Evolutionary conservation across 2,329 filamentous ascomycete genomes (phyloP), one percentile per base, ranked within the genome.

Genomic region (Apiospora arundinis): DNA sequence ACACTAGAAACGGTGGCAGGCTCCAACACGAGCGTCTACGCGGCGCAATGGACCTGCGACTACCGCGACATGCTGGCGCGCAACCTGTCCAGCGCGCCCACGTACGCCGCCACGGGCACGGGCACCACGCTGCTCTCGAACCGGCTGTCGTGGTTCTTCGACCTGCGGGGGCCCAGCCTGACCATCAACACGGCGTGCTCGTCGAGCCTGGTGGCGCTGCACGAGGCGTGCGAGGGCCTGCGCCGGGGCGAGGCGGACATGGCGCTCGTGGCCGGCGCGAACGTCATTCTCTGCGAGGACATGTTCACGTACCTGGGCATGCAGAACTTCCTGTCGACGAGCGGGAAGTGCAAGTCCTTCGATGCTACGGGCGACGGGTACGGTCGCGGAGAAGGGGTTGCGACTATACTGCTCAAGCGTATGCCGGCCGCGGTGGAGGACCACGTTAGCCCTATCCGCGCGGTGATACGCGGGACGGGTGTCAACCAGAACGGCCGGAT

Each of bases 1-100:
- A 74, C 88, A 89, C 16, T 87, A 87, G 6, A 89, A 44, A 72
- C 56, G 4, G 72, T 81, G 21, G 70, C 73, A 37, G 77, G 80
- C 0, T 76, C 70, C 2, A 73, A 80, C 63, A 80, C 79, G 0
- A 74, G 75, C 1, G 78, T 80, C 4, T 82, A 73, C 71, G 77
- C 76, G 76, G 80, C 79, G 9, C 76, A 80, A 0, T 76, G 78
- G 70, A 77, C 78, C 1, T 78, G 81, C 69, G 82, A 83, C 72
- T 83, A 83, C 70, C 76, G 76, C 4, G 77, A 77, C 65, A 75
- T 81, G 6, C 49, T 82, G 6, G 73, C 82, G 1, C 81, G 83
- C 69, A 82, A 84, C 69, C 69, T 83, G 1, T 77, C 78, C 0
- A 77, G 78, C 18, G 76, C 83, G 21, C 80, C 81, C 21, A 77